phyloP scores from a whole-genome alignment of 805 yeast species.

The Kazachstania martiniae region DNA sequence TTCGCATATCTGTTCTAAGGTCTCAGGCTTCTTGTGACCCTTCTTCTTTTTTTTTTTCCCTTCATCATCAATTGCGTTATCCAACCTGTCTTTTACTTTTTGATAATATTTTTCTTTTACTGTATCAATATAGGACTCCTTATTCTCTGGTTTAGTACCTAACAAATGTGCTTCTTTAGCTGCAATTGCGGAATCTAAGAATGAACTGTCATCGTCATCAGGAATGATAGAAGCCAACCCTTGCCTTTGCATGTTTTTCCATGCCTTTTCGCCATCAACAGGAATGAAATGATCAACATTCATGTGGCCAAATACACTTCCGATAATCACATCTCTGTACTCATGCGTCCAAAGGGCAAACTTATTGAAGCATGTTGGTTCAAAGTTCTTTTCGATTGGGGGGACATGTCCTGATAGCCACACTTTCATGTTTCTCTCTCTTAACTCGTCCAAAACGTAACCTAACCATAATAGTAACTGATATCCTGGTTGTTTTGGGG shows the following conservation, averaged over 20 bases:
- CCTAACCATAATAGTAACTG: conserved; percentile 71
- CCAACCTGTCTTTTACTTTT: conserved; percentile 30
- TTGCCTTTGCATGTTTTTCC: conserved; percentile 30
- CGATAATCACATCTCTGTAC: conserved; percentile 72
- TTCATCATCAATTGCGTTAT: conserved; percentile 6
- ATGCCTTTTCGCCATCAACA: conserved; percentile 58
- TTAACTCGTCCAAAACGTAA: conserved; percentile 56
- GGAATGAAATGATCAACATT: conserved; percentile 80
- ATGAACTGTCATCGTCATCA: conserved; percentile 5
- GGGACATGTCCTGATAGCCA: conserved; percentile 90
- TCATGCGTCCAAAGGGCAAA: conserved; percentile 75
- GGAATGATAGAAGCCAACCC: no score
- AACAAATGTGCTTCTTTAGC: conserved; percentile 30
- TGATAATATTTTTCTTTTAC: conserved; percentile 47
- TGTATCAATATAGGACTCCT: conserved; percentile 49
- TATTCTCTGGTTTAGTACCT: conserved; percentile 61
- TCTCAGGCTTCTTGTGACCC: conserved; percentile 6
- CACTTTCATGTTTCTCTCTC: conserved; percentile 67
- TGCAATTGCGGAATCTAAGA: conserved; percentile 20
- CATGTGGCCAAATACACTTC: conserved; percentile 85
- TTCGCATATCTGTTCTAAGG: conserved; percentile 30
- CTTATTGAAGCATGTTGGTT: conserved; percentile 60
- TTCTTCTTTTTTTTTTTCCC: conserved; percentile 9
- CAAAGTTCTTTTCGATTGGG: conserved; percentile 69
- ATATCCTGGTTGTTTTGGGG: conserved; percentile 68